Conservation (phyloP, 2,329 filamentous ascomycete species). For the Pseudogymnoascus sp. region DNA sequence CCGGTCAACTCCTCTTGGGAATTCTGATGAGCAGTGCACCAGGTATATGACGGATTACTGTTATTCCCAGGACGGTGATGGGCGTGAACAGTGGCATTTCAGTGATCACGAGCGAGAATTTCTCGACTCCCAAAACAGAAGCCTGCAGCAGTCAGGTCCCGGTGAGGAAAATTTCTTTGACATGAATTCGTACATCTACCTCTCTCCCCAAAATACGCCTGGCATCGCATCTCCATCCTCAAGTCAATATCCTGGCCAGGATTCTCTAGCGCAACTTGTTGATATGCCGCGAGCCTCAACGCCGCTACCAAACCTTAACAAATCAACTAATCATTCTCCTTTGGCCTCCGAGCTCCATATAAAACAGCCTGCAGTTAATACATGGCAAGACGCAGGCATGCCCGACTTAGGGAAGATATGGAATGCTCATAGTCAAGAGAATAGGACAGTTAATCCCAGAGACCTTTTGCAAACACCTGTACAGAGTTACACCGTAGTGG, state of each 20-base stretch:
- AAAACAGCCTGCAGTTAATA: neutral
- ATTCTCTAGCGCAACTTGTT: neutral
- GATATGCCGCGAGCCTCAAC: neutral
- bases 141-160: neutral
- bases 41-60: neutral
- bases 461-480: neutral
- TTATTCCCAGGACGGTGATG: neutral
- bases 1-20: neutral
- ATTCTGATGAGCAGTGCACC: neutral
- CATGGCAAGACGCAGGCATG: neutral
- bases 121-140: neutral
- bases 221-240: neutral
- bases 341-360: neutral
- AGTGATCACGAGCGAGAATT: neutral
- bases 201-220: neutral
- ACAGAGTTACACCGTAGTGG: neutral
- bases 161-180: neutral
- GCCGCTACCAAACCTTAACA: neutral
- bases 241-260: neutral
- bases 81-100: neutral
- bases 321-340: neutral
- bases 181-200: neutral
- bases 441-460: neutral
- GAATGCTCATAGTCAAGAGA: neutral
- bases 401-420: neutral